Conservation (phyloP, 768 basidiomycete species). For the Podaxis sp. region DNA sequence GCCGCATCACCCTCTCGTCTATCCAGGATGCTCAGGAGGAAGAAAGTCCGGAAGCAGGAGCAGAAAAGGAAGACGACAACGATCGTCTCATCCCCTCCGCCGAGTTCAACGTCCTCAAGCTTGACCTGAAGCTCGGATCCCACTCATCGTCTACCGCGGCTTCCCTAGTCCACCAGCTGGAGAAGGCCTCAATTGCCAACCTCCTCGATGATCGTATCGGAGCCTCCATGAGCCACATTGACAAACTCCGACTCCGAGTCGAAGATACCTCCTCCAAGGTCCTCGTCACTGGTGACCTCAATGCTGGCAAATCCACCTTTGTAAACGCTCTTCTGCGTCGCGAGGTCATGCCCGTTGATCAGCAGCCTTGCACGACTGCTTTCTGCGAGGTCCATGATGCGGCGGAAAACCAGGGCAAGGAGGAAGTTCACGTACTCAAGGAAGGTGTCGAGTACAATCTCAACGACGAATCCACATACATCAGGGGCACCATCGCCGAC, state of each 20-base stretch:
- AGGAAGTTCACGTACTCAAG: conserved; percentile 85
- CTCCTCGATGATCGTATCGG: conserved; percentile 85
- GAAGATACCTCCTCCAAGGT: conserved; percentile 94
- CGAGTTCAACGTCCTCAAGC: conserved; percentile 85
- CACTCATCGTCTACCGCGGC: conserved; percentile 63
- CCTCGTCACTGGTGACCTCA: conserved; percentile 96
- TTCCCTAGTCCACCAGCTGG: conserved; percentile 85
- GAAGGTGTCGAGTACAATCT: conserved; percentile 68
- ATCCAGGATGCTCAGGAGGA: conserved; percentile 48
- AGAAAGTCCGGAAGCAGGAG: conserved; percentile 26
- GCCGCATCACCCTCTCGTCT: conserved; percentile 59
- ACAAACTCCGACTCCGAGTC: conserved; percentile 82
- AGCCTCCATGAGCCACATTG: conserved; percentile 73
- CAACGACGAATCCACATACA: conserved; percentile 75
- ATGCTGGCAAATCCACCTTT: conserved; percentile 97
- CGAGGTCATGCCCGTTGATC: conserved; percentile 94
- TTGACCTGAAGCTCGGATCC: conserved; percentile 90
- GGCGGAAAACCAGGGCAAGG: conserved; percentile 71
- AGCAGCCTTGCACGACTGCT: conserved; percentile 95
- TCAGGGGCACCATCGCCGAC: conserved; percentile 60
- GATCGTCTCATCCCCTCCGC: conserved; percentile 43
- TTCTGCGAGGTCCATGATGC: conserved; percentile 97
- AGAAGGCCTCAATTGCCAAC: conserved; percentile 90
- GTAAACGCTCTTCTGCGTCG: conserved; percentile 93
- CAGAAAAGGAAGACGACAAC: conserved; percentile 28